Conservation (phyloP, 1,284 basidiomycete species). For the Crocinoboletus sp. region DNA sequence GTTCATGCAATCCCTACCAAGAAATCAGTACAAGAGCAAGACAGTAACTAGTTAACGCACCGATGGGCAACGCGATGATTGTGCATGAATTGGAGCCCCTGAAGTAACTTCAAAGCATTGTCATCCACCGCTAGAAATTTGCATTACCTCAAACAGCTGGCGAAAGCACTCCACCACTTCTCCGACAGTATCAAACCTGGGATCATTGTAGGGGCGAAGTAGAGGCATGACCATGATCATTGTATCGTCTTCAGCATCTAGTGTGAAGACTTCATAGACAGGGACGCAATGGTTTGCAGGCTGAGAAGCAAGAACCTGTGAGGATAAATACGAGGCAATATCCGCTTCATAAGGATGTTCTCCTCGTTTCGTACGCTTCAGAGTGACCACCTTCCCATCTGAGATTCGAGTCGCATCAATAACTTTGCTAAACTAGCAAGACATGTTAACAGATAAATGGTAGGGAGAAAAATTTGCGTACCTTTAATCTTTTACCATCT, state of each 20-base stretch:
- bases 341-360: conserved; percentile 26
- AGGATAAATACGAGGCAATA: conserved; percentile 24
- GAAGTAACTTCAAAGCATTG: neutral
- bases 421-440: conserved; percentile 7
- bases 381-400: conserved; percentile 22
- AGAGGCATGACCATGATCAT: conserved; percentile 33
- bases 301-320: conserved; percentile 11
- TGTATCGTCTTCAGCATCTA: conserved; percentile 8
- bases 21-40: neutral
- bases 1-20: conserved; percentile 12
- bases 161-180: conserved; percentile 33
- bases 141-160: conserved; percentile 36
- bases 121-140: neutral
- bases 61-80: conserved; percentile 13
- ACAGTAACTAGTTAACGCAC: neutral
- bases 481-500: conserved; percentile 1
- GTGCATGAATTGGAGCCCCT: conserved; percentile 24
- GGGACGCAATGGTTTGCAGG: conserved; percentile 35
- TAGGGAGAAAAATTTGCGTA: neutral
- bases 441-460: neutral
- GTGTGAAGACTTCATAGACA: conserved; percentile 28
- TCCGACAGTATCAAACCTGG: conserved; percentile 32
- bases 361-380: neutral
- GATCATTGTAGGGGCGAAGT: conserved; percentile 22
- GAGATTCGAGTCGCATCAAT: conserved; percentile 34